These are phyloP conservation scores for Diplodia intermedia DNA, from an alignment of 2,329 filamentous ascomycete species.

Conservation along the genomic window DNA sequence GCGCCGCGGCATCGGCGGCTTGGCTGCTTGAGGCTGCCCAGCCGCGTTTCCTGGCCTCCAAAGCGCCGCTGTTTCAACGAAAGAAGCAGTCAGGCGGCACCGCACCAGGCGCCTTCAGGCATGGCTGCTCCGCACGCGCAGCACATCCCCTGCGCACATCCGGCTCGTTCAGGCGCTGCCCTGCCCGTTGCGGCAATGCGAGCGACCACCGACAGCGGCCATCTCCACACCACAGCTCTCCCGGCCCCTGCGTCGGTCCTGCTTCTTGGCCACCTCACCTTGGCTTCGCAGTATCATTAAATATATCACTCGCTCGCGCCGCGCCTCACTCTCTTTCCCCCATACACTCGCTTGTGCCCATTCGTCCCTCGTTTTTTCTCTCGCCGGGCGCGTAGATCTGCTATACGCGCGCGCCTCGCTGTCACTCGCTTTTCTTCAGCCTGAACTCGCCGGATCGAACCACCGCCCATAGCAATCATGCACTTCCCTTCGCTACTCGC, in stretches of 20 bases:
- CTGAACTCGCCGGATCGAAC: slow-evolving; percentile 2
- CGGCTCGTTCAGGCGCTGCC: slow-evolving; percentile 25
- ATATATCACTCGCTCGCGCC: slow-evolving; percentile 3
- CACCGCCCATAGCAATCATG: slow-evolving; percentile 38
- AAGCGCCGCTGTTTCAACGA: slow-evolving; percentile 25
- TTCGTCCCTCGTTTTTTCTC: slow-evolving; percentile 18
- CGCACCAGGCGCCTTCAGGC: not conserved
- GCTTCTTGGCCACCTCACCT: slow-evolving; percentile 18
- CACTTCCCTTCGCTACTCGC: slow-evolving; percentile 43
- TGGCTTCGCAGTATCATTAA: slow-evolving; percentile 13
- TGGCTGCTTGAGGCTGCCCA: slow-evolving; percentile 15
- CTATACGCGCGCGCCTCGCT: slow-evolving; percentile 17
- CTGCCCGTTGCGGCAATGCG: slow-evolving; percentile 6
- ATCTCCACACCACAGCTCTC: slow-evolving; percentile 13
- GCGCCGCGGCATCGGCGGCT: slow-evolving; percentile 11
- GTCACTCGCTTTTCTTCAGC: slow-evolving; percentile 17
- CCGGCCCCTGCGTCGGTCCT: slow-evolving; percentile 15
- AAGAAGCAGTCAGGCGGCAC: slow-evolving; percentile 6
- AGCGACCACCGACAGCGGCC: slow-evolving; percentile 8
- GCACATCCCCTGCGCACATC: slow-evolving; percentile 13
- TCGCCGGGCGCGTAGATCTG: slow-evolving; percentile 10
- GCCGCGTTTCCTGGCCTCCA: slow-evolving; percentile 5
- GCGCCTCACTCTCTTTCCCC: not conserved
- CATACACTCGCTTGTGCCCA: slow-evolving; percentile 11
- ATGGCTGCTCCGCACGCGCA: slow-evolving; percentile 9